A percentile compares a stretch with the other conserved stretches of the same genome.
Conservation (phyloP, 2,329 filamentous ascomycete genomes). For the Penicillium sp. region DNA sequence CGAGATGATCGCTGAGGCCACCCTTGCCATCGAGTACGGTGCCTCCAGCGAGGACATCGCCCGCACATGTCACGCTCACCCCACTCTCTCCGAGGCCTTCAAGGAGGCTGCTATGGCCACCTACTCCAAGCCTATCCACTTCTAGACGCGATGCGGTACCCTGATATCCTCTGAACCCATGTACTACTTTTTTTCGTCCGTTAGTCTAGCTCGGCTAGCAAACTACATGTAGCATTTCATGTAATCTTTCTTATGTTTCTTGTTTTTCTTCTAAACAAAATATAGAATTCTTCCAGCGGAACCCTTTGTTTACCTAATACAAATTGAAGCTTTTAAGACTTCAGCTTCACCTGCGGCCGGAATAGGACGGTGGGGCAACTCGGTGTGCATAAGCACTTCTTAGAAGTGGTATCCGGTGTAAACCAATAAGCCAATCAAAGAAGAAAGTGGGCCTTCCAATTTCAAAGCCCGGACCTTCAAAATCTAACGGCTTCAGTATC, state of each 20-base stretch:
- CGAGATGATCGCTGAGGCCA: constrained; percentile 99
- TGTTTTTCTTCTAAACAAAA: constrained; percentile 5
- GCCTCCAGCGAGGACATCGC: constrained; percentile 93
- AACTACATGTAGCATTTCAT: constrained; percentile 40
- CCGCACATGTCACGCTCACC: constrained; percentile 94
- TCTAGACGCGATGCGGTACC: constrained; percentile 53
- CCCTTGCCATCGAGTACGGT: constrained; percentile 92
- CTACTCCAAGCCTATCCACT: constrained; percentile 93
- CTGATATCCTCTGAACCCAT: constrained; percentile 23
- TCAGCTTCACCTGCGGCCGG: background rate
- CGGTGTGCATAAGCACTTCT: background rate
- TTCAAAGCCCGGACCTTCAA: background rate
- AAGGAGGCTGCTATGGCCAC: constrained; percentile 99
- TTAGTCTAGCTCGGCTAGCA: constrained; percentile 39
- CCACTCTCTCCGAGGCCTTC: constrained; percentile 94
- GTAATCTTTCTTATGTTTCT: constrained; percentile 27
- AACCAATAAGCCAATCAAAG: background rate
- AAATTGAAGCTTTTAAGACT: background rate
- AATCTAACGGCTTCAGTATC: too few species aligned
- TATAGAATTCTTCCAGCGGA: background rate
- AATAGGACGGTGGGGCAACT: background rate
- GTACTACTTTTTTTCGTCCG: constrained; percentile 28
- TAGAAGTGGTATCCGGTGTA: background rate
- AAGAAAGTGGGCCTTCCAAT: background rate
- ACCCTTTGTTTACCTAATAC: background rate